Evolutionary conservation across 768 basidiomycete species (phyloP).

Genomic region (Suillus fuscotomentosus): DNA sequence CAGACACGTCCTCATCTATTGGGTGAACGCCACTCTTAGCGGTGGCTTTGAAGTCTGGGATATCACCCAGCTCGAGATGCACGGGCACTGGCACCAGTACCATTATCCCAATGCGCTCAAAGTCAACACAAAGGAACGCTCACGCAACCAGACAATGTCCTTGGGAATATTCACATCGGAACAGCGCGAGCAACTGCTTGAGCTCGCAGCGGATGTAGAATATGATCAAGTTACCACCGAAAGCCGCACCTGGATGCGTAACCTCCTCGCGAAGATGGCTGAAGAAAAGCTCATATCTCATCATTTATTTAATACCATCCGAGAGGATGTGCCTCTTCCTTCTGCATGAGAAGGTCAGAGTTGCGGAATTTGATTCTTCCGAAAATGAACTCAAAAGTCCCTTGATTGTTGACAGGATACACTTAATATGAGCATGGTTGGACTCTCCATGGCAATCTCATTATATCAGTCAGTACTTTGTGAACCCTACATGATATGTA

Average conservation of each 20-base stretch:
- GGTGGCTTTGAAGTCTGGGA: conserved; percentile 27
- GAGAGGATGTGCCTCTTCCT: not conserved
- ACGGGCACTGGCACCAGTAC: conserved; percentile 15
- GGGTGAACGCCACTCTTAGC: conserved; percentile 22
- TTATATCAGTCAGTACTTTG: not conserved
- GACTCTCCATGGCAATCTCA: not conserved
- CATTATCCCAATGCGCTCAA: conserved; percentile 29
- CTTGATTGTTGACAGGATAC: not conserved
- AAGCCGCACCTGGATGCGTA: conserved; percentile 17
- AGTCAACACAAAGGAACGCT: conserved; percentile 15
- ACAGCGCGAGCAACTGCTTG: conserved; percentile 25
- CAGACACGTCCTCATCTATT: conserved; percentile 21
- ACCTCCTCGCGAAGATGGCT: conserved; percentile 17
- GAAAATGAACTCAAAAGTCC: not conserved
- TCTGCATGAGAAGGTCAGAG: not conserved
- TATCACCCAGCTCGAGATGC: conserved; percentile 22
- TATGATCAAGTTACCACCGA: conserved; percentile 13
- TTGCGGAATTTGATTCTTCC: not conserved
- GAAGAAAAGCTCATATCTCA: conserved; percentile 13
- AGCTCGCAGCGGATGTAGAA: conserved; percentile 25
- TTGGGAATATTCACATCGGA: conserved; percentile 21
- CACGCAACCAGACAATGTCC: conserved; percentile 11
- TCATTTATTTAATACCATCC: not conserved
- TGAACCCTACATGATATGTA: not conserved
- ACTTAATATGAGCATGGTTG: not conserved